Conservation (phyloP, 139 green algal species). For the Mesotaenium endlicherianum region DNA sequence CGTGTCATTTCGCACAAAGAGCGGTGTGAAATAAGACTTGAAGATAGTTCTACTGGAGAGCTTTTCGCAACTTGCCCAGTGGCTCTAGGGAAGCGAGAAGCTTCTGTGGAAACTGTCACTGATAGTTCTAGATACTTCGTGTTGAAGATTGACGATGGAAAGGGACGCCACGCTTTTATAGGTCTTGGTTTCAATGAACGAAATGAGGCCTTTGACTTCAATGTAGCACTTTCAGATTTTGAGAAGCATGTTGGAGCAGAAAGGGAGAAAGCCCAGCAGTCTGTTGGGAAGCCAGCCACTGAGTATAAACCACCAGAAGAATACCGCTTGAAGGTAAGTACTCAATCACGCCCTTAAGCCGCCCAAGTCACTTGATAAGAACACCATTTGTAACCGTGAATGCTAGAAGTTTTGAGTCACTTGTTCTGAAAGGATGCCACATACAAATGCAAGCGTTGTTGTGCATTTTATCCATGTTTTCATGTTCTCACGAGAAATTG, state of each 20-base stretch:
- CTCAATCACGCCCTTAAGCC: neutral
- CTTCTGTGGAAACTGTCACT: constrained; percentile 39
- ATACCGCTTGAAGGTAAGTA: constrained; percentile 5
- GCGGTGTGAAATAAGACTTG: constrained; percentile 36
- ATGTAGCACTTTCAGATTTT: constrained; percentile 51
- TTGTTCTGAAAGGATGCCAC: neutral
- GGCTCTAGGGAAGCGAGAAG: constrained; percentile 13
- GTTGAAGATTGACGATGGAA: constrained; percentile 47
- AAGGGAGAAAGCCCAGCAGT: neutral
- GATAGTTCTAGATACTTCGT: constrained; percentile 56
- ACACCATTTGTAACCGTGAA: neutral
- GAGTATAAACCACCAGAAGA: neutral
- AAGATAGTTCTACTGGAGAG: constrained; percentile 51
- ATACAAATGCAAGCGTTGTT: neutral
- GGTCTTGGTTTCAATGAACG: constrained; percentile 54
- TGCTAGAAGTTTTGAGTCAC: neutral
- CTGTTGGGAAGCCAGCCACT: neutral
- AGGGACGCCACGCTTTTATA: constrained; percentile 50
- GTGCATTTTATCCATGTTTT: neutral
- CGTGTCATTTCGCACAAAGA: constrained; percentile 22
- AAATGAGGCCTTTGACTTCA: constrained; percentile 56
- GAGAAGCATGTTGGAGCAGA: constrained; percentile 32
- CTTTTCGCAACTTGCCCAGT: constrained; percentile 54
- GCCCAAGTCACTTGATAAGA: neutral
- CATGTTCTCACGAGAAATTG: too few relatives aligned